Evolutionary conservation across 129 eudicot species (phyloP).

Genomic region (Flaveria robusta): DNA sequence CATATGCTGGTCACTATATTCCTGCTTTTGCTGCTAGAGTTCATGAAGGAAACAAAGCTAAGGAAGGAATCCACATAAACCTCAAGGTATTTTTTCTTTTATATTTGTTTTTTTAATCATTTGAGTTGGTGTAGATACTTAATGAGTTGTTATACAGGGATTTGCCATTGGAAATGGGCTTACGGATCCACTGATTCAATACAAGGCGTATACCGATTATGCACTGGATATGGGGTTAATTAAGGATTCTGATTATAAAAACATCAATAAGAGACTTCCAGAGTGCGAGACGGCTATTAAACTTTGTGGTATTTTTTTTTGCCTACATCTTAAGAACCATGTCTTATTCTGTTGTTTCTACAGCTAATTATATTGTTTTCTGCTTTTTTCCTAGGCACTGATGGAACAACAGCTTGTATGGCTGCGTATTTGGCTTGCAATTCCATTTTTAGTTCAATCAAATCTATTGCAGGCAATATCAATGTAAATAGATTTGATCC

Average conservation of each 20-base stretch:
- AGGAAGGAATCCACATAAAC: slow-evolving; percentile 80
- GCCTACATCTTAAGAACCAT: background rate
- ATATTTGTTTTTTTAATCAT: background rate
- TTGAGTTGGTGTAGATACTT: slow-evolving; percentile 14
- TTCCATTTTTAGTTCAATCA: slow-evolving; percentile 63
- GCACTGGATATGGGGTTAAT: slow-evolving; percentile 80
- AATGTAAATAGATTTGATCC: slow-evolving; percentile 51
- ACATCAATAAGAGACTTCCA: slow-evolving; percentile 72
- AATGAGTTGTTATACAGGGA: slow-evolving; percentile 55
- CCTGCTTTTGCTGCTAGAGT: slow-evolving; percentile 98
- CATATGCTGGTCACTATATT: slow-evolving; percentile 95
- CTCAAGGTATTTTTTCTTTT: slow-evolving; percentile 53
- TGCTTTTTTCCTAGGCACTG: slow-evolving; percentile 57
- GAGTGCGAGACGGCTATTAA: slow-evolving; percentile 80
- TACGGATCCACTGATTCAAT: slow-evolving; percentile 86
- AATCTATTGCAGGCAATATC: slow-evolving; percentile 61
- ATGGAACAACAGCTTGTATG: slow-evolving; percentile 79
- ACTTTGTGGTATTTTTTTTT: slow-evolving; percentile 68
- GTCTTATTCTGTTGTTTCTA: background rate
- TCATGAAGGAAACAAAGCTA: slow-evolving; percentile 80
- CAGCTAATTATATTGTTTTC: slow-evolving; percentile 11
- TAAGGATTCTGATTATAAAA: slow-evolving; percentile 57
- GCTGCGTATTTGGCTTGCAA: slow-evolving; percentile 85
- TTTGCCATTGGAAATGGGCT: slow-evolving; percentile 99
- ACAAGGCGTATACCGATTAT: slow-evolving; percentile 88